Base-by-base conservation (phyloP, 192 early-diverging fungal species). In the Globomyces pollinis-pini region DNA sequence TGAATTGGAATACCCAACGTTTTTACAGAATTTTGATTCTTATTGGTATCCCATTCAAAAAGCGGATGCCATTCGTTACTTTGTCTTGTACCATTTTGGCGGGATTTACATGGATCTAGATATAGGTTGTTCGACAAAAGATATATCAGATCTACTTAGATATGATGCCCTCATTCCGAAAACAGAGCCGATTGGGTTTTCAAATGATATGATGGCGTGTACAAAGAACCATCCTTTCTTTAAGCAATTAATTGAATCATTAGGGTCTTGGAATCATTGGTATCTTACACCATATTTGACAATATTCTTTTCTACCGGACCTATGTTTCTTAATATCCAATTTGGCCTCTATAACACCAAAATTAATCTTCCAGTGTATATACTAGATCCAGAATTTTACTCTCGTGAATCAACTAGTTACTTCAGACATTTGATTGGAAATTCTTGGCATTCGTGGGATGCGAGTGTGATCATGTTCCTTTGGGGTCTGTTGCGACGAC, bases 91-190 rank as follows among this genome's bases (percentile, higher is more conserved):
- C 31, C 57, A 62, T 9, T 74, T 60, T 49, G 72, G 72, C 26
- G 72, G 72, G 0, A 52, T 69, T 2, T 74, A 74, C 41, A 9
- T 65, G 32, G 72, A 74, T 44, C 55, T 74, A 61, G 72, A 74
- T 49, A 30, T 74, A 11, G 43, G 51, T 21, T 71, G 69, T 57
- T 13, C 23, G 30, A 39, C 60, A 38, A 36, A 39, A 3, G 30
- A 54, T 8, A 41, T 71, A 31, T 64, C 66, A 23, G 42, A 59
- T 15, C 43, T 71, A 9, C 20, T 55, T 31, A 49, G 53, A 42
- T 55, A 65, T 56, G 41, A 13, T 11, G 68, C 61, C 21, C n/a
- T 72, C 28, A 50, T 67, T 16, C 73, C 73, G 8, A 62, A 62
- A 29, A 67, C 70, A 9, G 55, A 72, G 18, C 70, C 70, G 8